Base-by-base conservation (phyloP, 2,329 filamentous ascomycete genomes). In the Curvularia sp. region DNA sequence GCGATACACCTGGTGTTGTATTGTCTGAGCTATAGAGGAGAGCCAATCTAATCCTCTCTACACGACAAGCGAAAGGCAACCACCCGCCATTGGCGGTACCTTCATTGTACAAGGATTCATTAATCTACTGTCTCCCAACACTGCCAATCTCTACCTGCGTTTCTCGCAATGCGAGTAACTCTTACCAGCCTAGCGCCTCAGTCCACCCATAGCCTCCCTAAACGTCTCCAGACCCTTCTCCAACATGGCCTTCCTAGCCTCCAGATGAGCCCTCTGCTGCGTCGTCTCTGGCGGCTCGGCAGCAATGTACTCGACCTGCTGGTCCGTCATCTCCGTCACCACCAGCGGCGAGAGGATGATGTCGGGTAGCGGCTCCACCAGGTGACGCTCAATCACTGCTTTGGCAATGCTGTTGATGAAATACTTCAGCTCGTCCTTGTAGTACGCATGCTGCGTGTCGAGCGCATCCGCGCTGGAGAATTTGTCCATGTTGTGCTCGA, bases 351-450 rank as follows among this genome's bases (percentile, higher is more conserved):
- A 72, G 12, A 80, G 58, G 12, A 77, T 71, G 7, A 60, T 62
- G 0, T 63, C 49, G 0, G 68, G 67, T 1, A 80, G 64, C 1
- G 68, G 58, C 1, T 65, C 53, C 12, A 80, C 61, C 2, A 80
- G 59, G 57, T 75, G 65, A 12, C 78, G 75, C 63, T 80, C 78
- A 45, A 80, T 66, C 23, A 78, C 72, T n/a, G 75, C 68, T 28
- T 74, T 74, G 28, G 71, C 66, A 28, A 80, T 64, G 18, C 59
- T 66, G 34, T 67, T 63, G 58, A 76, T 57, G 66, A 79, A 80
- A 55, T 71, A 74, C 55, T 74, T 76, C 23, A 77, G 50, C 54
- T 76, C 69, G 41, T 75, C 73, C 65, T 76, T 74, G 69, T 80
- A 80, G 61, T 75, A 77, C 0, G 77, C 78, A 13, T 62, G 45